Conservation (phyloP, 116 monocot species). For the Trichopus zeylanicus region DNA sequence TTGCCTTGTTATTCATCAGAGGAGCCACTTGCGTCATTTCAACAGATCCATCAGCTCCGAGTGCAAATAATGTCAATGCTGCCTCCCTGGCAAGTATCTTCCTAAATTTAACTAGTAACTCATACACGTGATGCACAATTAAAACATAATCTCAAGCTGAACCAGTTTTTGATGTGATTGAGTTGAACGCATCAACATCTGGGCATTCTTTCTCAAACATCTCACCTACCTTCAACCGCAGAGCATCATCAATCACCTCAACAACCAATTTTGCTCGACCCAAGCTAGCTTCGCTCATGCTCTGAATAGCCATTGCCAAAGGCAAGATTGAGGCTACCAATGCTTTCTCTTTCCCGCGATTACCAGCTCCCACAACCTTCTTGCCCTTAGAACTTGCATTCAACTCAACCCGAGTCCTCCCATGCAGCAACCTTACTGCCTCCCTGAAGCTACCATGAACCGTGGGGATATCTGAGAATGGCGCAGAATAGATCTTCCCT, state of each 20-base stretch:
- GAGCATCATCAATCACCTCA: constrained; percentile 17
- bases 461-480: constrained; percentile 41
- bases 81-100: constrained; percentile 81
- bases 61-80: constrained; percentile 50
- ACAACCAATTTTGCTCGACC: constrained; percentile 32
- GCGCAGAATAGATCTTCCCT: constrained; percentile 21
- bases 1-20: constrained; percentile 8
- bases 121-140: constrained; percentile 32
- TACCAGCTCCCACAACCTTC: constrained; percentile 15
- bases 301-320: constrained; percentile 30
- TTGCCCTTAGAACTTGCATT: constrained; percentile 50
- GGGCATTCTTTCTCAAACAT: constrained; percentile 27
- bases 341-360: constrained; percentile 35
- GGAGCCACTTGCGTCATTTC: constrained; percentile 30
- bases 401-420: constrained; percentile 41
- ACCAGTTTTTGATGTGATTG: constrained; percentile 21
- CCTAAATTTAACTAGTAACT: constrained; percentile 44
- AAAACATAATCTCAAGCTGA: constrained; percentile 17
- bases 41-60: constrained; percentile 63
- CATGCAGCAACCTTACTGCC: constrained; percentile 51
- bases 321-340: constrained; percentile 27
- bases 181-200: constrained; percentile 25
- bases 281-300: constrained; percentile 41
- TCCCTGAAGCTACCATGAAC: constrained; percentile 58
- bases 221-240: constrained; percentile 8